Base-by-base conservation (phyloP, 2,329 filamentous ascomycete genomes). In the Colletotrichum zoysiae region DNA sequence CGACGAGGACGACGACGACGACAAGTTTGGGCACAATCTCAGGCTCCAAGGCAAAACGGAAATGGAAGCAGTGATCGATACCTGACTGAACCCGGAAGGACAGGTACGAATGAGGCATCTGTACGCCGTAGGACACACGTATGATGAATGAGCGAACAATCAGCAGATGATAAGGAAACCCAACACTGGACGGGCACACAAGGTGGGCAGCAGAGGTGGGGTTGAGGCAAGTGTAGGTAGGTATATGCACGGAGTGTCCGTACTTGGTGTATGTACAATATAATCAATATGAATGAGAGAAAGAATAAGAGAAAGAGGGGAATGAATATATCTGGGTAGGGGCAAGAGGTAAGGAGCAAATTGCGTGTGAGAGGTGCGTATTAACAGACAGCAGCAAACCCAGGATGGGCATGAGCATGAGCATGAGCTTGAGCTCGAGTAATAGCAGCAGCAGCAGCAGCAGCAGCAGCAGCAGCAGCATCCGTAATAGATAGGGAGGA, bases 11-110 rank as follows among this genome's bases (percentile, higher is more conserved):
- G 40, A 42, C 46, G 64, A 58, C 35, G 44, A 26, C 50, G 42
- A 23, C 33, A 3, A 57, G 40, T 35, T 70, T 55, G 50, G 67
- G 67, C 63, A 56, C 40, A 9, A 53, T 63, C 23, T 63, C 56
- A 44, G 40, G 67, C 56, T 58, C 38, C 62, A 56, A 48, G 50
- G 58, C 48, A 5, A 30, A 57, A 33, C 58, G 53, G 64, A 16
- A 71, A 53, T 51, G n/a, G 65, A 71, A 53, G 68, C 68, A 63
- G 68, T 42, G 58, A 48, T 63, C 50, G 58, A 48, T 63, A 71
- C 69, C 65, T 68, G 33, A 68, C 26, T 20, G 48, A 38, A 50
- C 33, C 30, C 33, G 46, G 44, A 66, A 26, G 48, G 55, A 42
- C 68, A 67, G 44, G 42, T 40, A 63, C 35, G 56, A 44, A 30